phyloP scores from a whole-genome alignment of 1,284 basidiomycete genomes.

The Cronartium ribicola region DNA sequence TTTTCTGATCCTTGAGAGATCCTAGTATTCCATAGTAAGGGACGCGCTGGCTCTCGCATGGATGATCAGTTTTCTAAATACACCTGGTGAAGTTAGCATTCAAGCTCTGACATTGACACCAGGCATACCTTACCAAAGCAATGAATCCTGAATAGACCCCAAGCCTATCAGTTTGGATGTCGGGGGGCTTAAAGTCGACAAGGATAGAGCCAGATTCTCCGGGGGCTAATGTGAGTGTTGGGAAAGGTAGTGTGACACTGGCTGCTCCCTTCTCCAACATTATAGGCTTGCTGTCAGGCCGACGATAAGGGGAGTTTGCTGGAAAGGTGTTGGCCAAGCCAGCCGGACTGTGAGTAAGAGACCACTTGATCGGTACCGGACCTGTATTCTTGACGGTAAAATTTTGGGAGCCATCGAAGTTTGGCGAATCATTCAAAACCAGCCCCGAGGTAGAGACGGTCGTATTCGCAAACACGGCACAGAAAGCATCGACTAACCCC shows the following conservation, averaged over 20 bases:
- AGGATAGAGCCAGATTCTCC: constrained; percentile 14
- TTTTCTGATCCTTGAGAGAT: constrained; percentile 27
- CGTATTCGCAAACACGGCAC: constrained; percentile 39
- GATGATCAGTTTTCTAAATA: constrained; percentile 8
- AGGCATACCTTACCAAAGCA: constrained; percentile 16
- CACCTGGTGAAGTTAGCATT: neutral
- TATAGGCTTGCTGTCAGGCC: constrained; percentile 8
- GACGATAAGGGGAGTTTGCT: constrained; percentile 11
- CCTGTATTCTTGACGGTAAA: constrained; percentile 24
- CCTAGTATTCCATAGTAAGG: constrained; percentile 38
- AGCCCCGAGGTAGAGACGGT: constrained; percentile 26
- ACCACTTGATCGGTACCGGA: constrained; percentile 11
- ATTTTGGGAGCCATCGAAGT: constrained; percentile 9
- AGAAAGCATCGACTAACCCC: constrained; percentile 38
- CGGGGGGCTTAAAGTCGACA: constrained; percentile 14
- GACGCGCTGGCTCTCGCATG: constrained; percentile 32
- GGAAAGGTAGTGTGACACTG: neutral
- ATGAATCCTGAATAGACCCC: constrained; percentile 41
- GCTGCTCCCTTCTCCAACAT: constrained; percentile 2
- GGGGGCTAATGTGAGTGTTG: constrained; percentile 17
- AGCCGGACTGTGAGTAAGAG: constrained; percentile 22
- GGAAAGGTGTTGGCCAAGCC: constrained; percentile 16
- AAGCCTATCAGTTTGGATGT: constrained; percentile 8
- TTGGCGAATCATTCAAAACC: constrained; percentile 22
- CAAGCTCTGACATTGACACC: neutral